These are phyloP conservation scores for Neurospora crassa DNA, from an alignment of 2,329 filamentous ascomycete genomes.

Conservation along the genomic window DNA sequence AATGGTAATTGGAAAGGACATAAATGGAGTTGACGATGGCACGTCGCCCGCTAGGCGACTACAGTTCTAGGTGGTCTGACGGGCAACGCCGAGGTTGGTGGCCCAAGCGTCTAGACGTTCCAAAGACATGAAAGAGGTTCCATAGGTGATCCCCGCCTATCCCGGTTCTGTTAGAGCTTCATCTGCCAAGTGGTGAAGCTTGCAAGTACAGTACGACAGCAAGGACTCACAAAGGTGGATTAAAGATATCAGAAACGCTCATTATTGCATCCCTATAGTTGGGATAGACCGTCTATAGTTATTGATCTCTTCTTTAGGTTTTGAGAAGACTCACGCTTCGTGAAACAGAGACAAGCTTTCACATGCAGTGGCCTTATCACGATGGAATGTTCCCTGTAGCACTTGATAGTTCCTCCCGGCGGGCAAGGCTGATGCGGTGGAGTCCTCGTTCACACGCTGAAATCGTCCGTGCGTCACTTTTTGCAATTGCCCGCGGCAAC, in stretches of 20 bases:
- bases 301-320: background rate
- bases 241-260: too few species aligned
- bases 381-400: background rate
- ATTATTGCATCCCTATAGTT: too few species aligned
- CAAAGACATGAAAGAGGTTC: background rate
- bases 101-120: background rate
- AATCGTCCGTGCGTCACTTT: constrained; percentile 10
- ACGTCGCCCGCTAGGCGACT: background rate
- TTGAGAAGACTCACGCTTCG: background rate
- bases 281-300: too few species aligned
- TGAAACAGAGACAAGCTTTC: background rate
- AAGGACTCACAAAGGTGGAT: background rate
- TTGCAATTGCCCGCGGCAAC: constrained; percentile 8
- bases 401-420: constrained; percentile 4
- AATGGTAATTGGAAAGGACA: background rate
- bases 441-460: background rate
- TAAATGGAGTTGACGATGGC: background rate
- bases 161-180: background rate
- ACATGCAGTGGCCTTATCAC: background rate
- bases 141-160: background rate
- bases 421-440: constrained; percentile 2
- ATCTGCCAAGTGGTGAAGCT: background rate
- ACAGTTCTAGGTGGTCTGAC: background rate
- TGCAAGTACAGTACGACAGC: background rate
- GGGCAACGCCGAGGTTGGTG: background rate